These are phyloP conservation scores for Sarocladiaceae sp. DNA, from an alignment of 2,329 filamentous ascomycete species.

Conservation along the genomic window DNA sequence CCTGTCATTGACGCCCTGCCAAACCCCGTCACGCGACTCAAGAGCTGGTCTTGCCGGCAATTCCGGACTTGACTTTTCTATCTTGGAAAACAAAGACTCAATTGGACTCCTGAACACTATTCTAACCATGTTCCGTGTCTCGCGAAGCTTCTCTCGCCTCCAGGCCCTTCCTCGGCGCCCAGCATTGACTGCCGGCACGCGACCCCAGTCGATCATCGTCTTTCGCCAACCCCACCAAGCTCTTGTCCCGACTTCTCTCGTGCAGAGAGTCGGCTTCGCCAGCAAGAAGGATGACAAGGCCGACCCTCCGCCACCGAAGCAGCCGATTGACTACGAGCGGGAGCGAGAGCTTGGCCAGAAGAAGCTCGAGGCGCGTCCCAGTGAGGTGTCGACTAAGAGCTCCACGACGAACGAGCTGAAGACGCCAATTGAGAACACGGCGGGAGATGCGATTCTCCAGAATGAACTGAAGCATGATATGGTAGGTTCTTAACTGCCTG, in stretches of 20 bases:
- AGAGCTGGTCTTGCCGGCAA: no score
- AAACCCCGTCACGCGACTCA: background rate
- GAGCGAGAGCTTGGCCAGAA: constrained; percentile 51
- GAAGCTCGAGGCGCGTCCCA: constrained; percentile 56
- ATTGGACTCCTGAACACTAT: background rate
- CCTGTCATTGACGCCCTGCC: background rate
- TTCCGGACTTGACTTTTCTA: no score
- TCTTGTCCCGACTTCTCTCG: background rate
- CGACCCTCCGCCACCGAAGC: constrained; percentile 19
- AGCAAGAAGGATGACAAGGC: constrained; percentile 21
- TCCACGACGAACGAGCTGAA: constrained; percentile 23
- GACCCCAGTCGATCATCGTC: background rate
- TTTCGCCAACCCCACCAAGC: constrained; percentile 7
- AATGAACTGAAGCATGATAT: constrained; percentile 41
- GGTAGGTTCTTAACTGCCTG: constrained; percentile 38
- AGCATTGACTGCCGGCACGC: background rate
- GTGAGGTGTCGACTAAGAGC: constrained; percentile 56
- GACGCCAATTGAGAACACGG: constrained; percentile 19
- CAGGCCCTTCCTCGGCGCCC: background rate
- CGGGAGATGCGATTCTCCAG: constrained; percentile 17
- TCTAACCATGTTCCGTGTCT: constrained; percentile 1
- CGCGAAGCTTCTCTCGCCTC: background rate
- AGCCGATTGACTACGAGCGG: constrained; percentile 45
- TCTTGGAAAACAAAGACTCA: background rate
- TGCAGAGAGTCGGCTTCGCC: constrained; percentile 17